Percentiles rank a stretch among this genome's conserved stretches.
Conservation (phyloP, 2,329 filamentous ascomycete genomes). For the Scedosporium dehoogii region DNA sequence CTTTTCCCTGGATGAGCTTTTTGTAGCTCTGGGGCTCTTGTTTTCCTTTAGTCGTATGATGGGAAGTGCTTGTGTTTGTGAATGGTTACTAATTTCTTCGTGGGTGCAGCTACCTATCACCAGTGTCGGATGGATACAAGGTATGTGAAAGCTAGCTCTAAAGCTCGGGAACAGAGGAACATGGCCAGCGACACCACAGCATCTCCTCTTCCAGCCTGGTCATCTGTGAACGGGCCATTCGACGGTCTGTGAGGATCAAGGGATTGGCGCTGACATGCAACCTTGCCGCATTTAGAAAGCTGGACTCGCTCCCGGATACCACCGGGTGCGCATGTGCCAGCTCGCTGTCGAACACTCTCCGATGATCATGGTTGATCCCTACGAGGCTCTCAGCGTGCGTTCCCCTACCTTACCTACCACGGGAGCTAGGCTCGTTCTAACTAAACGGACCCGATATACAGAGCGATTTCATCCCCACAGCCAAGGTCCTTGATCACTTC, state of each 20-base stretch:
- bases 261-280: background rate
- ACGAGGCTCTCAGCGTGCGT: slow-evolving; percentile 50
- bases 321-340: slow-evolving; percentile 62
- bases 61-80: background rate
- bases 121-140: slow-evolving; percentile 24
- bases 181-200: background rate
- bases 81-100: background rate
- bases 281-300: slow-evolving; percentile 2
- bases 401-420: background rate
- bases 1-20: too few species aligned
- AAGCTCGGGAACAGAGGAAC: background rate
- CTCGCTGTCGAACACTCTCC: slow-evolving; percentile 66
- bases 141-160: background rate
- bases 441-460: slow-evolving; percentile 36
- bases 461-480: slow-evolving; percentile 78
- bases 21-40: background rate
- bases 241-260: background rate
- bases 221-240: too few species aligned
- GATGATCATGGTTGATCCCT: slow-evolving; percentile 81
- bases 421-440: background rate
- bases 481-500: slow-evolving; percentile 83
- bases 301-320: slow-evolving; percentile 22
- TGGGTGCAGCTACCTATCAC: slow-evolving; percentile 24
- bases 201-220: background rate
- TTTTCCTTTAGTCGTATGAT: background rate